Evolutionary conservation across 2,329 filamentous ascomycete species (phyloP), one percentile per base, ranked within the genome.

Genomic region (Teratosphaeria gauchensis): DNA sequence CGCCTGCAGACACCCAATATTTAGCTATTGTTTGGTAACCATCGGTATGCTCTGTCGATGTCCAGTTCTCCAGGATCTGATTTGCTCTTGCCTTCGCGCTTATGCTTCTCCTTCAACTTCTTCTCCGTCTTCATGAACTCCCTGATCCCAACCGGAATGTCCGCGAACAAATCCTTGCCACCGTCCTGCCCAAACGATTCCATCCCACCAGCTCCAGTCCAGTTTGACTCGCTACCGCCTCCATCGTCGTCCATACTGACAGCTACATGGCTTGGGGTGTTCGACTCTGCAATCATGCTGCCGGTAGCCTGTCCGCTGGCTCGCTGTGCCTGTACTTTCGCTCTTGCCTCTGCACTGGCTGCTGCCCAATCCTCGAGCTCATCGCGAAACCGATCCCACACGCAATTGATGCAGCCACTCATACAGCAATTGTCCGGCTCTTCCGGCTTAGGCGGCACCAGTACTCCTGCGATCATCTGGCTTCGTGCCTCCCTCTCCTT

Each of bases 371-470:
- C 88, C 73, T 97, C 92, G 75, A 97, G 81, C 56, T 97, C 94
- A 65, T 99, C 92, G 8, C 92, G 82, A 74, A 86, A 97, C 56
- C 84, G 80, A 67, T 96, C 92, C 92, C 92, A 97, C 2, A 97
- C 94, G 73, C 94, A 99, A 73, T 97, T 92, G 54, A 96, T 92
- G 72, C 94, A 99, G 2, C 94, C 94, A 69, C 89, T 94, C 94
- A 99, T 99, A 75, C 94, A 99, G 80, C 94, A 99, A 71, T 99
- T 96, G 69, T 97, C 94, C 3, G 94, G 94, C 74, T 99, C 92
- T 54, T 84, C 81, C 1, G 94, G 94, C 54, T 83, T 83, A 0
- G 91, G 92, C 1, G 94, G 94, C 4, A 97, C 52, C 19, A 84
- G 75, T 0, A 97, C 82, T 3, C 92, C 92, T 1, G 89, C 91